phyloP scores from a whole-genome alignment of 1,284 basidiomycete genomes.

The Ganoderma lucidum region DNA sequence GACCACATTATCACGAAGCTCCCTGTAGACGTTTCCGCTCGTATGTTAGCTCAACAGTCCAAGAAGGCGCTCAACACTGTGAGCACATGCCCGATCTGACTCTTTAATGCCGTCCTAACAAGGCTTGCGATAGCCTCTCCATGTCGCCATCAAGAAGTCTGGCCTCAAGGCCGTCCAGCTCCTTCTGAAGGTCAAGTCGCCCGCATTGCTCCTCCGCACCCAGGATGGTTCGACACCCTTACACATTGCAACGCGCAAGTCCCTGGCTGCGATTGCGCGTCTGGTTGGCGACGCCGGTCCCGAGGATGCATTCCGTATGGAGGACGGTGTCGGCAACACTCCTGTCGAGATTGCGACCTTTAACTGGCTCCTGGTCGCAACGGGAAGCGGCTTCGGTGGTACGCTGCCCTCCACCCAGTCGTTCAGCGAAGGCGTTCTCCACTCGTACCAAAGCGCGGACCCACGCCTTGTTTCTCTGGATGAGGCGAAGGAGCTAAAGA shows the following conservation, averaged over 20 bases:
- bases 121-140: conserved; percentile 51
- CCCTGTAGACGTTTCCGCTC: conserved; percentile 52
- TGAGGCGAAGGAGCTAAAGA: conserved; percentile 45
- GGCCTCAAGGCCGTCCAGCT: conserved; percentile 39
- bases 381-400: conserved; percentile 14
- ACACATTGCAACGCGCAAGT: conserved; percentile 51
- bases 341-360: conserved; percentile 52
- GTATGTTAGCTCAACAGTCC: conserved; percentile 54
- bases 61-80: conserved; percentile 56
- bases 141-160: conserved; percentile 51
- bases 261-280: conserved; percentile 45
- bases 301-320: conserved; percentile 49
- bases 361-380: conserved; percentile 30
- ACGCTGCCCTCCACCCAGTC: not conserved
- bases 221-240: conserved; percentile 54
- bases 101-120: not conserved
- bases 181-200: conserved; percentile 46
- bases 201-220: conserved; percentile 48
- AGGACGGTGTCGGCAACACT: conserved; percentile 64
- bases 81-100: conserved; percentile 18
- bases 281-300: conserved; percentile 49
- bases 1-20: conserved; percentile 55
- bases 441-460: not conserved
- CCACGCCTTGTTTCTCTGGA: conserved; percentile 21
- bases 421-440: conserved; percentile 1